Base-by-base conservation (phyloP, 495 filamentous ascomycete genomes). In the Penicillium riverlandense region DNA sequence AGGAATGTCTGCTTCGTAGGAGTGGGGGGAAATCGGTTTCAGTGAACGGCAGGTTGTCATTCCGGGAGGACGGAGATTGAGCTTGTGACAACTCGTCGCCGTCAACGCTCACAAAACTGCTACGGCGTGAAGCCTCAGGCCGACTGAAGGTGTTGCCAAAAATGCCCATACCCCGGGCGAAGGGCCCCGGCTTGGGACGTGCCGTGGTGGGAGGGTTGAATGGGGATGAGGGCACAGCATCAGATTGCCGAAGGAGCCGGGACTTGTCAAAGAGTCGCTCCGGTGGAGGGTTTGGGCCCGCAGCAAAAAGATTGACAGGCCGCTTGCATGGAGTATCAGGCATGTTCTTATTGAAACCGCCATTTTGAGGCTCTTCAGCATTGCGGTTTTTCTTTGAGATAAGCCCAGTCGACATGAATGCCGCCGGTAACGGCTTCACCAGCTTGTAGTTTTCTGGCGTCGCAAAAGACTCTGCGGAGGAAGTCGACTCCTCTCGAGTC, bases 251-350 rank as follows among this genome's bases (percentile, higher is more conserved):
- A 31, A 74, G 69, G 33, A 80, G 64, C 32, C 67, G 65, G 32
- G 77, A 62, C 54, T 70, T 74, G 29, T 71, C 69, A 30, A 83
- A 69, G 0, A 75, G 66, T 45, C 76, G 77, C 13, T 80, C 75
- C 0, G 74, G 71, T 11, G 75, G 53, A 5, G 66, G 58, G 11
- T 77, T 76, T 3, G 81, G 76, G 16, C 75, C 78, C 12, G 84
- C 77, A 38, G 80, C 66, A 61, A 86, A 81, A 41, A 82, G 57
- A 59, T 79, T 82, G 37, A 71, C 68, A 27, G 78, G 77, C 53
- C 88, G 83, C 71, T 97, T 98, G 67, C 92, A 97, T 7, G 92
- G 92, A 11, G 92, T 98, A 58, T 97, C 92, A 0, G 94, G 92
- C 76, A 92, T 87, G 29, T 54, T 65, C 38, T 61, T 61, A 43